A percentile compares a stretch with the other conserved stretches of the same genome.
Conservation (phyloP, 805 yeast species). For the Saturnispora saitoi region DNA sequence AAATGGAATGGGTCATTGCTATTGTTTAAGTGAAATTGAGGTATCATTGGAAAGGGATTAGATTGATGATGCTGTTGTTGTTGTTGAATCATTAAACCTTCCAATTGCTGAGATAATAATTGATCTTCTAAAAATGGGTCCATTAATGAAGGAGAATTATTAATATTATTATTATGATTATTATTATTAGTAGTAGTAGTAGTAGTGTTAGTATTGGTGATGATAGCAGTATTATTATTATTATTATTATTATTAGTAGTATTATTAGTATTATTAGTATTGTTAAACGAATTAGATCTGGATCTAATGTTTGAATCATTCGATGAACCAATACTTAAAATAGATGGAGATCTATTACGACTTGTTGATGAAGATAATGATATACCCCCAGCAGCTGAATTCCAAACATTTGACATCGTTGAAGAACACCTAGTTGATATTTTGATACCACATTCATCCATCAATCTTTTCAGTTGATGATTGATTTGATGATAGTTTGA, state of each 20-base stretch:
- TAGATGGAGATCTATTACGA: conserved; percentile 7
- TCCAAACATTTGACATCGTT: conserved; percentile 4
- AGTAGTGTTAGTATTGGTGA: no score
- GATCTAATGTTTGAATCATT: conserved; percentile 1
- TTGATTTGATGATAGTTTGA: conserved; percentile 40
- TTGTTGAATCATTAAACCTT: conserved; percentile 14
- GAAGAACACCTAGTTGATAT: conserved; percentile 6
- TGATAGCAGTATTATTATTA: no score
- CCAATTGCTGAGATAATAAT: conserved; percentile 24
- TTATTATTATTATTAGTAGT: conserved; percentile 1
- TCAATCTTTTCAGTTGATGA: conserved; percentile 70
- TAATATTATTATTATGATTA: conserved; percentile 3
- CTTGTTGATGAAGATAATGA: conserved; percentile 7
- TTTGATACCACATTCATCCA: conserved; percentile 84
- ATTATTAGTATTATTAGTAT: conserved; percentile 5
- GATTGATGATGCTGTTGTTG: neutral
- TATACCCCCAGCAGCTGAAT: neutral
- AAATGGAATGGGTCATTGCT: neutral
- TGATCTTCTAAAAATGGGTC: conserved; percentile 16
- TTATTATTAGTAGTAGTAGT: no score
- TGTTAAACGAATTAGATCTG: conserved; percentile 4
- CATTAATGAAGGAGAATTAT: neutral
- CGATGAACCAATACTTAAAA: neutral
- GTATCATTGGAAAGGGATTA: neutral
- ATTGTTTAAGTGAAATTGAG: neutral